These are phyloP conservation scores for Paramecium bursaria DNA, from an alignment of 73 alveolate genomes.

Conservation along the genomic window DNA sequence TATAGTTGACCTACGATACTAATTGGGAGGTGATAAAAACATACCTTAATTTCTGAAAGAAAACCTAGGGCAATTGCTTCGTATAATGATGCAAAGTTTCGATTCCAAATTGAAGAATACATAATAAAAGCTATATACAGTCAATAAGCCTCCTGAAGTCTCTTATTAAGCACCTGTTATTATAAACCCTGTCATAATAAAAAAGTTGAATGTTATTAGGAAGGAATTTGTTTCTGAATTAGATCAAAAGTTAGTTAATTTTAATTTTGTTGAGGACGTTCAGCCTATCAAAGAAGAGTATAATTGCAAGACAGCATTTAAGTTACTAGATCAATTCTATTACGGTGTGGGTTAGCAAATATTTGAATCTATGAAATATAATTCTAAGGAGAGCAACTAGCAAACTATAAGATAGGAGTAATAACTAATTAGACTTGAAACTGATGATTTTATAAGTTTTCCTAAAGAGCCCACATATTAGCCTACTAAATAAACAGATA, in stretches of 20 bases:
- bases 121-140: neutral
- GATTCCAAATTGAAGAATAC: neutral
- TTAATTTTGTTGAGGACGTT: neutral
- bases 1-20: conserved; percentile 14
- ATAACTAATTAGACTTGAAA: neutral
- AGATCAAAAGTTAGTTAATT: neutral
- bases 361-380: conserved; percentile 19
- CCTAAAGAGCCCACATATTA: too few relatives aligned
- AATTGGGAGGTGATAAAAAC: conserved; percentile 38
- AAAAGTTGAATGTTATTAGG: neutral
- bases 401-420: neutral
- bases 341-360: conserved; percentile 26
- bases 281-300: neutral
- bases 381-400: neutral
- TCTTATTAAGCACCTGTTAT: neutral
- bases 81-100: too few relatives aligned
- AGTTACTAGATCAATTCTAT: conserved; percentile 1
- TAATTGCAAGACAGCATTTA: conserved; percentile 16
- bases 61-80: conserved; percentile 38
- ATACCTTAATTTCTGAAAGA: conserved; percentile 20
- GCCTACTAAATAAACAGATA: too few relatives aligned
- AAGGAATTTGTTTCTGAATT: neutral
- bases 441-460: conserved; percentile 5
- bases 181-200: neutral
- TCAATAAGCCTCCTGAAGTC: neutral